Conservation (phyloP, 2,329 filamentous ascomycete genomes). For the Teratosphaeria viscida region DNA sequence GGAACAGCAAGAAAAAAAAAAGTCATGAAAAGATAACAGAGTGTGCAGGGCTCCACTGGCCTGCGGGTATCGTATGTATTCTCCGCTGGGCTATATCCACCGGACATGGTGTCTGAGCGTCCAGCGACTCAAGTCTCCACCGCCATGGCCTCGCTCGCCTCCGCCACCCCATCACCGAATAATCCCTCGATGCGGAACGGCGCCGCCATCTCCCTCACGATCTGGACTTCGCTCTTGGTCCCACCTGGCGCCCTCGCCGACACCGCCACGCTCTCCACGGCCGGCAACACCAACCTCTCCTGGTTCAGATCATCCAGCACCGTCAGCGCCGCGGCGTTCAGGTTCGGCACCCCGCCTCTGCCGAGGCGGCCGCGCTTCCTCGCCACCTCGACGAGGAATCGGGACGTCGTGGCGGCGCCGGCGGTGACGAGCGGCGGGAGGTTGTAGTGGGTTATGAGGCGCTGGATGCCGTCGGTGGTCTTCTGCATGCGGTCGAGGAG, state of each 20-base stretch:
- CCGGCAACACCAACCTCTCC: conserved; percentile 55
- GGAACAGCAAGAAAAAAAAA: not conserved
- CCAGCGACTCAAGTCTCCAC: not conserved
- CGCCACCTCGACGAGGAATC: conserved; percentile 91
- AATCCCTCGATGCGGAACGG: conserved; percentile 93
- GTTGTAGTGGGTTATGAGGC: conserved; percentile 74
- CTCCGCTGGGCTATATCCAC: not conserved
- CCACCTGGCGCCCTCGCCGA: conserved; percentile 16
- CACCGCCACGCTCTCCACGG: conserved; percentile 5
- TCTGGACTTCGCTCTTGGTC: conserved; percentile 61
- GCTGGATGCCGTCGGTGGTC: conserved; percentile 62
- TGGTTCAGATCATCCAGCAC: conserved; percentile 97
- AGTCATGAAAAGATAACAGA: not conserved
- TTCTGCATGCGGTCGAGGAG: conserved; percentile 71
- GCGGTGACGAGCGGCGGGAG: conserved; percentile 63
- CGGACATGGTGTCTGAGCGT: not conserved
- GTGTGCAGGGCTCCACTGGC: not conserved
- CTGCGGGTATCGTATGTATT: not conserved
- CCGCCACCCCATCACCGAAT: conserved; percentile 55
- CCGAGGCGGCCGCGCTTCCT: conserved; percentile 83
- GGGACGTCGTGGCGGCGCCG: conserved; percentile 67
- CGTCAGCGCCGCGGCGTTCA: conserved; percentile 77
- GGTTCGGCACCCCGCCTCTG: conserved; percentile 80
- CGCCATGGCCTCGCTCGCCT: not conserved
- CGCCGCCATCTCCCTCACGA: conserved; percentile 84